These are phyloP conservation scores for Eragrostis nindensis DNA, from an alignment of 176 grass and related monocot genomes.

Conservation along the genomic window DNA sequence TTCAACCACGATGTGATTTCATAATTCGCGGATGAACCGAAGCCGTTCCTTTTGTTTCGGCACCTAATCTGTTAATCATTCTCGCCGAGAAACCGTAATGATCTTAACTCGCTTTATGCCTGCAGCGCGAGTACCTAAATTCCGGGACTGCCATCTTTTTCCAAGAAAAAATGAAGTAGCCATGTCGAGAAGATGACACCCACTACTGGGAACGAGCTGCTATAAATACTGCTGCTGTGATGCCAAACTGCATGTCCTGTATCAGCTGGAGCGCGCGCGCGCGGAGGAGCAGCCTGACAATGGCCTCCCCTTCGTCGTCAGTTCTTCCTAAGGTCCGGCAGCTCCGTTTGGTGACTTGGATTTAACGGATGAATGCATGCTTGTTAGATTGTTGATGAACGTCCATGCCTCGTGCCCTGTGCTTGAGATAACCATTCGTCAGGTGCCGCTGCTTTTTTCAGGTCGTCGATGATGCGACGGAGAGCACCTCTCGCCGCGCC, in stretches of 20 bases:
- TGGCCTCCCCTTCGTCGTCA: conserved; percentile 52
- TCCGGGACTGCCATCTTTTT: conserved; percentile 13
- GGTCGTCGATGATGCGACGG: conserved; percentile 37
- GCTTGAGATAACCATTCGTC: background rate
- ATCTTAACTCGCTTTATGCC: conserved; percentile 5
- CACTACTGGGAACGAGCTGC: background rate
- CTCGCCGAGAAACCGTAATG: background rate
- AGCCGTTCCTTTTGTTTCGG: conserved; percentile 60
- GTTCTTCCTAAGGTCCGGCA: conserved; percentile 58
- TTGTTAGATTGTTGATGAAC: background rate
- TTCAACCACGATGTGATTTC: conserved; percentile 33
- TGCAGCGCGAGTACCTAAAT: conserved; percentile 24
- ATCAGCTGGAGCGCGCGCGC: background rate
- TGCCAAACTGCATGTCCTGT: background rate
- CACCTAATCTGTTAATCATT: conserved; percentile 35
- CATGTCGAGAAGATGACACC: background rate
- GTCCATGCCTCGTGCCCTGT: background rate
- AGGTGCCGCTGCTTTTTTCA: conserved; percentile 18
- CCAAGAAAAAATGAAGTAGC: background rate
- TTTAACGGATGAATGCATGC: background rate
- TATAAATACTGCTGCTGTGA: conserved; percentile 33
- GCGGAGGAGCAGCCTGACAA: conserved; percentile 10
- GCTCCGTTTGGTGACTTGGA: background rate
- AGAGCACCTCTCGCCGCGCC: conserved; percentile 41
- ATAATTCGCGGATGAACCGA: conserved; percentile 25